Base-by-base conservation (phyloP, 225 moss, liverwort and hornwort genomes). In the Antitrichia curtipendula region DNA sequence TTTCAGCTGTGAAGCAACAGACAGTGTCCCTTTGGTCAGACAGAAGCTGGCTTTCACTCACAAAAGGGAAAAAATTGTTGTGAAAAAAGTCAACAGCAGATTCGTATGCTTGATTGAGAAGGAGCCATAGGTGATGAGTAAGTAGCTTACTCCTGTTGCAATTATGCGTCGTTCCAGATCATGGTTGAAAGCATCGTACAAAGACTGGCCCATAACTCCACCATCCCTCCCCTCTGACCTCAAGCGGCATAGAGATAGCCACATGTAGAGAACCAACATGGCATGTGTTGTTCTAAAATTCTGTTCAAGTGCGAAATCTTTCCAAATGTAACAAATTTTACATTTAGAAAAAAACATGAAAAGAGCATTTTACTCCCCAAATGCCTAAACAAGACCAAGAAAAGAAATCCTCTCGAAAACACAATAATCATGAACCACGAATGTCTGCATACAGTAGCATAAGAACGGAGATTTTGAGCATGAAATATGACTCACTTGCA, bases 211-310 rank as follows among this genome's bases (percentile, higher is more conserved):
- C 83, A 99, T 91, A 82, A 95, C 92, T 85, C 94, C 92, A 90
- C 99, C 99, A 85, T 97, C 99, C 84, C 88, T 92, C 74, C 94
- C 96, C 88, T 97, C 97, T 83, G 96, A 89, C 88, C 98, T 93
- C 87, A 99, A 92, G 88, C 98, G 96, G 89, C 93, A 90, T 40
- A 99, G 94, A 73, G 91, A 94, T 34, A 99, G 92, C 97, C 99
- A 99, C 99, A 99, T 91, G 83, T 99, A 95, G 91, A 99, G 89
- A 71, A 97, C 95, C 84, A 99, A 85, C 95, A 99, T 97, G 36
- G 96, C 95, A 90, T 99, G 98, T 75, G 95, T 96, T 83, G 98
- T 96, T 88, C 98, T 96, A 78, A 99, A 99, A 88, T 78, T 96
- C 87, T 94, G 95, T 83, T 94, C 95, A 91, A 99, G 91, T 63